Percentiles rank a stretch among this genome's conserved stretches.
phyloP scores from a whole-genome alignment of 2,329 filamentous ascomycete species.

The Arthrobotrys sphaeroides region DNA sequence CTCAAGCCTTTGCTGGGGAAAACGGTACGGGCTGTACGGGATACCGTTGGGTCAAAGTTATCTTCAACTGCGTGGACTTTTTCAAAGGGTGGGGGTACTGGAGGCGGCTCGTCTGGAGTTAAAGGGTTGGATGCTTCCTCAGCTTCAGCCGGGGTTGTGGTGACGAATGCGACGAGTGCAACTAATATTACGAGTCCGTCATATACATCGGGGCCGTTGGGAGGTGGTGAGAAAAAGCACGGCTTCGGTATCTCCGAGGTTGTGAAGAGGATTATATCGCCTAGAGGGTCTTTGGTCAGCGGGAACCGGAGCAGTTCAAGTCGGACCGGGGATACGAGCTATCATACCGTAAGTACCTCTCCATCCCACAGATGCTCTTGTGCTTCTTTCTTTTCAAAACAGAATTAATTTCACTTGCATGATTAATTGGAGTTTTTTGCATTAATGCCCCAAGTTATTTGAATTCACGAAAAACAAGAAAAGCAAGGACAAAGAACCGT shows the following conservation, averaged over 20 bases:
- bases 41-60: slow-evolving; percentile 27
- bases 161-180: slow-evolving; percentile 5
- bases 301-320: neutral
- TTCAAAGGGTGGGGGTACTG: neutral
- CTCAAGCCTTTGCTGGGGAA: slow-evolving; percentile 43
- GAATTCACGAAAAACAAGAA: neutral
- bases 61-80: slow-evolving; percentile 18
- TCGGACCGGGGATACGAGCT: slow-evolving; percentile 36
- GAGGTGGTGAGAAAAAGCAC: neutral
- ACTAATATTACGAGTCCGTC: neutral
- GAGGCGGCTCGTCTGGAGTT: neutral
- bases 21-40: slow-evolving; percentile 25
- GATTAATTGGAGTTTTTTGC: neutral
- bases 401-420: slow-evolving; percentile 27
- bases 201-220: neutral
- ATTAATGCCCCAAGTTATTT: slow-evolving; percentile 3
- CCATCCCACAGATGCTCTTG: neutral
- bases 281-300: neutral
- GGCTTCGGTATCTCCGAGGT: slow-evolving; percentile 24
- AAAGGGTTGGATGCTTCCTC: slow-evolving; percentile 22
- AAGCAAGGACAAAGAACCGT: neutral
- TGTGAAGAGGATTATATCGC: slow-evolving; percentile 41
- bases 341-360: slow-evolving; percentile 20
- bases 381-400: no score
- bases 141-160: neutral